Percentiles rank a stretch among this genome's conserved stretches.
Conservation (phyloP, 352 stramenopile genomes). For the Pythium brachiatum region DNA sequence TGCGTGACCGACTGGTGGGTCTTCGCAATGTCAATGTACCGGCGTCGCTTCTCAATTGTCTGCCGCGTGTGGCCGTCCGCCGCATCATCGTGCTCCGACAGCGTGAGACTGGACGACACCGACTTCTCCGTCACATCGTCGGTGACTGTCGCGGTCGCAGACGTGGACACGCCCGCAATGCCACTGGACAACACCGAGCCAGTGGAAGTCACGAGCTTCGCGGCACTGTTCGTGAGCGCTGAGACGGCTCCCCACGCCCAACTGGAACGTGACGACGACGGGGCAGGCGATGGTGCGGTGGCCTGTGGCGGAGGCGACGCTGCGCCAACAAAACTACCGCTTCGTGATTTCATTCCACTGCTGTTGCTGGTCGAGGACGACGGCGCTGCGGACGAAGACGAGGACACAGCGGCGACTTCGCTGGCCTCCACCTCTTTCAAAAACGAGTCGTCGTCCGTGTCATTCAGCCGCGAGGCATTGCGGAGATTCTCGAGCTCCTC, state of each 20-base stretch:
- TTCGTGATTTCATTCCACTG: conserved; percentile 7
- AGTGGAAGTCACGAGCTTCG: conserved; percentile 75
- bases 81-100: conserved; percentile 18
- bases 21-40: conserved; percentile 65
- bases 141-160: conserved; percentile 14
- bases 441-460: conserved; percentile 46
- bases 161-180: conserved; percentile 33
- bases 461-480: conserved; percentile 39
- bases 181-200: conserved; percentile 48
- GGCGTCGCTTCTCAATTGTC: conserved; percentile 47
- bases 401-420: conserved; percentile 20
- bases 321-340: background rate
- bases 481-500: conserved; percentile 77
- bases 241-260: conserved; percentile 78
- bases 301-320: background rate
- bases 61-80: conserved; percentile 6
- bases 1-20: conserved; percentile 57
- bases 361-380: background rate
- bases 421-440: conserved; percentile 40
- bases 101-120: conserved; percentile 55
- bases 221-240: conserved; percentile 66
- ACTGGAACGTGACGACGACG: conserved; percentile 14
- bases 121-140: conserved; percentile 28
- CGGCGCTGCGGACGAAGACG: background rate
- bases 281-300: background rate